Evolutionary conservation across 331 rosid genomes (phyloP).

Genomic region (Arachis monticola): DNA sequence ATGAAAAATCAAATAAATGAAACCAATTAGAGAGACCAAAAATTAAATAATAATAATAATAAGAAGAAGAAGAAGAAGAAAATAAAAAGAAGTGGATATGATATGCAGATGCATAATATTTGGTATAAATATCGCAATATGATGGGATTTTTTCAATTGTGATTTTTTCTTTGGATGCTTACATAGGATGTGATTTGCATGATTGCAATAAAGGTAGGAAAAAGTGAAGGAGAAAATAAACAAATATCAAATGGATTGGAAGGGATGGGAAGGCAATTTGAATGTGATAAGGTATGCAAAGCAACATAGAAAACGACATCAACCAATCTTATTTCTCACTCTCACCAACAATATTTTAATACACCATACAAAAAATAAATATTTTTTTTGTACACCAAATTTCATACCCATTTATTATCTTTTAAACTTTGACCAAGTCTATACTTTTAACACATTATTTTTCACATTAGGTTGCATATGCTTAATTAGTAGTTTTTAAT

Average conservation of each 20-base stretch:
- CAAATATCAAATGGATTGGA: conserved; percentile 24
- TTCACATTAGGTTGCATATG: no score
- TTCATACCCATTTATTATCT: no score
- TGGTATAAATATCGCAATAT: conserved; percentile 26
- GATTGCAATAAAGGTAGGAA: conserved; percentile 32
- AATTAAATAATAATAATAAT: neutral
- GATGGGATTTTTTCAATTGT: conserved; percentile 32
- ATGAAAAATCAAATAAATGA: conserved; percentile 10
- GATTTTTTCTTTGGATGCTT: neutral
- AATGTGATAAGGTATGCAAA: conserved; percentile 36
- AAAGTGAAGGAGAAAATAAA: conserved; percentile 23
- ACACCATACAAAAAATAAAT: conserved; percentile 16
- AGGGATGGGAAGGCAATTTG: conserved; percentile 28
- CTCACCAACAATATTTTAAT: conserved; percentile 23
- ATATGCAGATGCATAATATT: neutral
- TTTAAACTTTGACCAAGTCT: no score
- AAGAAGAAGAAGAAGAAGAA: neutral
- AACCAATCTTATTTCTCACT: conserved; percentile 15
- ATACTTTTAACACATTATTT: no score
- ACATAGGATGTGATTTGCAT: conserved; percentile 13
- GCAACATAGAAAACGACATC: conserved; percentile 43
- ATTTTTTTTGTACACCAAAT: no score
- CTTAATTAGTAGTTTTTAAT: no score
- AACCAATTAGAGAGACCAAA: neutral
- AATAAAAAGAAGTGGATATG: neutral